Conservation (phyloP, 768 basidiomycete genomes). For the Lentinula lateritia region DNA sequence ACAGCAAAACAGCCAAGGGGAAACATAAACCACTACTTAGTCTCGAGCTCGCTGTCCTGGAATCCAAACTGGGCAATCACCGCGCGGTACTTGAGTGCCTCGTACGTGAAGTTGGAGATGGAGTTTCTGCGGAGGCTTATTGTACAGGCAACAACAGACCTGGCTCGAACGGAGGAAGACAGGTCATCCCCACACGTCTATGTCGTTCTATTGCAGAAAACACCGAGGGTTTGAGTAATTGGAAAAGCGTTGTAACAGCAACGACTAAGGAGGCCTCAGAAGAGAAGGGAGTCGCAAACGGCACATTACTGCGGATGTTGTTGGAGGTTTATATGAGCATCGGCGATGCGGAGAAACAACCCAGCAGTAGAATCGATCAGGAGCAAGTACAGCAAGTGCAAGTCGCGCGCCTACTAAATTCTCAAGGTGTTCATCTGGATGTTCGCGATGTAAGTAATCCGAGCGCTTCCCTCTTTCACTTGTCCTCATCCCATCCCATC, state of each 20-base stretch:
- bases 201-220: conserved; percentile 49
- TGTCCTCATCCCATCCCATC: conserved; percentile 1
- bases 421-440: conserved; percentile 78
- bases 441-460: conserved; percentile 58
- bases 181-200: conserved; percentile 58
- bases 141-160: conserved; percentile 39
- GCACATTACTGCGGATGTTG: conserved; percentile 59
- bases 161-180: conserved; percentile 47
- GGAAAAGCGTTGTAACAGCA: conserved; percentile 18
- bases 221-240: conserved; percentile 32
- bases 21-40: not conserved
- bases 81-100: conserved; percentile 60
- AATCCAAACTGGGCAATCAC: conserved; percentile 44
- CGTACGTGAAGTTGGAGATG: conserved; percentile 66
- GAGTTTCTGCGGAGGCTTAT: conserved; percentile 77
- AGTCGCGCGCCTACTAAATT: conserved; percentile 51
- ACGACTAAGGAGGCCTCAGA: conserved; percentile 17
- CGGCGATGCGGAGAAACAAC: conserved; percentile 30
- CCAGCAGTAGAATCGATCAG: conserved; percentile 51
- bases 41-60: not conserved
- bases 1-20: conserved; percentile 59
- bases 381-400: conserved; percentile 15
- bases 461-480: not conserved
- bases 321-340: conserved; percentile 80
- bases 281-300: conserved; percentile 45